Conservation (phyloP, 2,329 filamentous ascomycete genomes). For the Botrytis cinerea region DNA sequence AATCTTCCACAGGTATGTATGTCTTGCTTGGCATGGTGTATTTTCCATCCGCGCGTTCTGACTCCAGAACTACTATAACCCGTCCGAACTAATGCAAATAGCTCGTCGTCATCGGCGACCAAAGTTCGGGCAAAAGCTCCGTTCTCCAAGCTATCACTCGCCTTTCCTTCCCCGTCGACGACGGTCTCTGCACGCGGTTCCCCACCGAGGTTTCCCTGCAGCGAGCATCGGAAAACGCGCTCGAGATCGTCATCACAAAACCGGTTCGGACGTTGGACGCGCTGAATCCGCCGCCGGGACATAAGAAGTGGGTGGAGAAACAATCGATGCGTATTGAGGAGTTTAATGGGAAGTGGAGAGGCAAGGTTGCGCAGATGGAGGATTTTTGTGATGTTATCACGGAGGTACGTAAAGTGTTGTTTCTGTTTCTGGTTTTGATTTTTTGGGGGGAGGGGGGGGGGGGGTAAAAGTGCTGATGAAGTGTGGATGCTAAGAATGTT, state of each 20-base stretch:
- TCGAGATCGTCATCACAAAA: background rate
- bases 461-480: too few relatives aligned
- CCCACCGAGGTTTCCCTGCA: constrained; percentile 9
- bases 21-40: too few relatives aligned
- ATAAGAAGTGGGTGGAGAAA: background rate
- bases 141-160: constrained; percentile 42
- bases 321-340: background rate
- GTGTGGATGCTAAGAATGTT: background rate
- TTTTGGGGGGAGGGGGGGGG: too few relatives aligned
- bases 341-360: background rate
- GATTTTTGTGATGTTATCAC: background rate
- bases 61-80: fast-evolving
- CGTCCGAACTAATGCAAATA: background rate
- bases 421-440: background rate
- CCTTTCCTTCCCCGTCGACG: constrained; percentile 44
- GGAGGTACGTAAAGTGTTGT: background rate
- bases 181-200: constrained; percentile 23
- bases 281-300: background rate
- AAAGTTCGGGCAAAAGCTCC: constrained; percentile 45
- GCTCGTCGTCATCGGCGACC: constrained; percentile 46
- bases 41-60: fast-evolving
- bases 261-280: background rate
- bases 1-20: constrained; percentile 29
- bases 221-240: background rate
- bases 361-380: fast-evolving